Evolutionary conservation across 2,329 filamentous ascomycete species (phyloP).

Genomic region (Talaromyces verruculosus): DNA sequence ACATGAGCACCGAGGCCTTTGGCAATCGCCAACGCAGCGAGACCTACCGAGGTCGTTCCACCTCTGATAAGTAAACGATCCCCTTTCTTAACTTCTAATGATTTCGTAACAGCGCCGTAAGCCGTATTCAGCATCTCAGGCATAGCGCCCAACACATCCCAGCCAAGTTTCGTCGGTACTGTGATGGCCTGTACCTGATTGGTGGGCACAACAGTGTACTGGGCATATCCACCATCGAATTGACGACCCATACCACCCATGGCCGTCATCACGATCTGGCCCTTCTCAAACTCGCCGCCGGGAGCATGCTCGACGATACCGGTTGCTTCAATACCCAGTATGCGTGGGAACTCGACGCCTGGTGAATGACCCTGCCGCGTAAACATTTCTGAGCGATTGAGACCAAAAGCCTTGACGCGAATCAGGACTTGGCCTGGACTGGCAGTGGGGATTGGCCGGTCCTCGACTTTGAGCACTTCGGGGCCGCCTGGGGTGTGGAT

Average conservation of each 20-base stretch:
- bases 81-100: conserved; percentile 39
- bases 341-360: conserved; percentile 43
- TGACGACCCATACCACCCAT: conserved; percentile 52
- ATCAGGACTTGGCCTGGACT: conserved; percentile 44
- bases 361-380: conserved; percentile 49
- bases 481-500: conserved; percentile 43
- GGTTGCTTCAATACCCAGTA: conserved; percentile 51
- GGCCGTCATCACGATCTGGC: conserved; percentile 47
- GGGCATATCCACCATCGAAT: conserved; percentile 53
- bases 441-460: conserved; percentile 42
- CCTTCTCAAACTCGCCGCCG: conserved; percentile 38
- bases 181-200: conserved; percentile 42
- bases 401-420: conserved; percentile 47
- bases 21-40: conserved; percentile 50
- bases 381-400: conserved; percentile 51
- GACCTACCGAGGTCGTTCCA: conserved; percentile 50
- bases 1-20: conserved; percentile 44
- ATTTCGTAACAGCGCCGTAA: conserved; percentile 46
- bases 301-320: conserved; percentile 44
- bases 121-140: conserved; percentile 56
- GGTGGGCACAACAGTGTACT: conserved; percentile 49
- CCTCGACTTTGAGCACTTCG: conserved; percentile 42
- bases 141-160: conserved; percentile 48
- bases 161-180: conserved; percentile 34
- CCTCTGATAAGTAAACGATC: conserved; percentile 52